Evolutionary conservation across 2,329 filamentous ascomycete genomes (phyloP), one percentile per base, ranked within the genome.

Genomic region (Clonostachys rosea): DNA sequence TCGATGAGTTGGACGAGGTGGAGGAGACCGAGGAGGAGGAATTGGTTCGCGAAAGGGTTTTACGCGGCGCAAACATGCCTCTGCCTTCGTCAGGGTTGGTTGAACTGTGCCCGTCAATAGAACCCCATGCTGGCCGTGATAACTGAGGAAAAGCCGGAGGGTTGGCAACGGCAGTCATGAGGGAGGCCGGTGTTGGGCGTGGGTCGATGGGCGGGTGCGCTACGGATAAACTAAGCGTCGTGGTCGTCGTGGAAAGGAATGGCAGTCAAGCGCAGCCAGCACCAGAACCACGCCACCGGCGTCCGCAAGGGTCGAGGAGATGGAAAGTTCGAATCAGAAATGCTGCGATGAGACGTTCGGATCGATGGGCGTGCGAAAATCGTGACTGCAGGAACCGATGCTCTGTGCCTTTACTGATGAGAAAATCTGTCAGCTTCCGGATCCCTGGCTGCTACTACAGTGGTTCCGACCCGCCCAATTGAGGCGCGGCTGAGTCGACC

Each of bases 11-110:
- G 34, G 82, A 84, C 13, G 89, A 87, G 53, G 42, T 48, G 39
- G 48, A 51, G 7, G 49, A 47, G 33, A 95, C 76, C 42, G 91
- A 96, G 5, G 91, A 95, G 49, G 90, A 94, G 35, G 92, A 97
- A 74, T 90, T 95, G 61, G 86, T 86, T 65, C 92, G 84, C 66
- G 92, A 89, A 51, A 90, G 78, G 62, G 79, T 84, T 73, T 96
- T 96, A 59, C 91, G 89, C 61, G 89, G 88, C 79, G 89, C 86
- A 66, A 95, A 89, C 81, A 95, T 91, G 67, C 87, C 86, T 71
- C 87, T 83, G 55, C 86, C 83, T 69, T 95, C 89, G 73, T 95
- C 90, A 65, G 84, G 73, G 70, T 87, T 89, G 83, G 90, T 88
- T 62, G 86, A 78, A 73, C 79, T 74, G 58, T 71, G 68, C 57